Base-by-base conservation (phyloP, 2,329 filamentous ascomycete species). In the Chrysoporthe deuterocubensis region DNA sequence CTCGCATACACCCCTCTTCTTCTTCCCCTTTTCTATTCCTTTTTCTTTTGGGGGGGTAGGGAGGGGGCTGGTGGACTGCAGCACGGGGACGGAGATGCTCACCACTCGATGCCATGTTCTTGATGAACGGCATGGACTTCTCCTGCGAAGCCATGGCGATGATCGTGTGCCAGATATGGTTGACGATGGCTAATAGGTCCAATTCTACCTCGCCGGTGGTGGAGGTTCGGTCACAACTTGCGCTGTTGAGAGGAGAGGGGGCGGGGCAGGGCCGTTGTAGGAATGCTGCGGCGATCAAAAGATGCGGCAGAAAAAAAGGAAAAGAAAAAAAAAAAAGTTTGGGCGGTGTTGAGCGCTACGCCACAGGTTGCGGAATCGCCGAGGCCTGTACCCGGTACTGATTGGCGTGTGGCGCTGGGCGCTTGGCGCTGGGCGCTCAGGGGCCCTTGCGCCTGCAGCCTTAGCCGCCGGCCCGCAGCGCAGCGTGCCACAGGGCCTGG, bases 81-180 rank as follows among this genome's bases (percentile, higher is more conserved):
- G 21, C 11, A 8, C 18, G 26, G 62, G 13, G n/a, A 21, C 18
- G n/a, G 16, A 61, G 40, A 68, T 60, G 81, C 86, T 71, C 77
- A 95, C 93, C 92, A 81, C 92, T 96, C 46, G 93, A 94, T 66
- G 92, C 92, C 71, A 96, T 88, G 76, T 94, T 90, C 78, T 89
- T 92, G 71, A 96, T 90, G 73, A 96, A 96, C 6, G 92, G 91
- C 83, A 87, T 87, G 69, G 81, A 82, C 67, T 81, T 78, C 74
- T 83, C 82, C 72, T 79, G 76, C 69, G 80, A 72, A 62, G 80
- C 78, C 77, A 82, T 81, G 64, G 72, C 77, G 67, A 62, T 34
- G 7, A 42, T 34, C 57, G 9, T 37, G 9, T 14, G 34, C 21
- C 7, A 7, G 11, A 2, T 11, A 18, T 21, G 26, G 26, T 14